phyloP scores from a whole-genome alignment of 495 filamentous ascomycete species.

The Podospora pseudoanserina region DNA sequence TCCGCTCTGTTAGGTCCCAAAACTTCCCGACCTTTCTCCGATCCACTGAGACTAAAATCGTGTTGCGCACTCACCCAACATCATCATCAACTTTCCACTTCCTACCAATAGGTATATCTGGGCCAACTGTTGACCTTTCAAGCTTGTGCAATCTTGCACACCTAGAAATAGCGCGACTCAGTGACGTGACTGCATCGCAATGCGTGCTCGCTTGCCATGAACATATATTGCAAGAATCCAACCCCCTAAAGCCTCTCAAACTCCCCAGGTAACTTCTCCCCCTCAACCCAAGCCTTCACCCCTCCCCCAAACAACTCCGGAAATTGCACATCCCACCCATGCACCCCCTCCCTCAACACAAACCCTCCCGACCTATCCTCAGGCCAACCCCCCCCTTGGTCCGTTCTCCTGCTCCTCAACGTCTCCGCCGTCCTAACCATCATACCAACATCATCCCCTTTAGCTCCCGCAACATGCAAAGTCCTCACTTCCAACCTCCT shows the following conservation, averaged over 20 bases:
- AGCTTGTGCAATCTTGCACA: too few relatives aligned
- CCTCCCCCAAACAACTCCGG: not conserved
- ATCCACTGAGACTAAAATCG: too few relatives aligned
- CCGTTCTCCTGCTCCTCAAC: not conserved
- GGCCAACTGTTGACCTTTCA: too few relatives aligned
- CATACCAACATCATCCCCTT: not conserved
- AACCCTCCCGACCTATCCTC: not conserved
- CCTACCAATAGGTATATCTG: too few relatives aligned
- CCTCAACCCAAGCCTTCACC: not conserved
- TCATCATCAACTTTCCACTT: too few relatives aligned
- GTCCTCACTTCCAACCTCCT: not conserved
- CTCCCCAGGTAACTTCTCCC: not conserved
- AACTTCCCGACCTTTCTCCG: too few relatives aligned
- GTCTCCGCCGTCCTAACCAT: not conserved
- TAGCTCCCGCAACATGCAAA: not conserved
- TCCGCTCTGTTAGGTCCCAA: too few relatives aligned
- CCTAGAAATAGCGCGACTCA: too few relatives aligned
- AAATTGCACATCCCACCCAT: not conserved
- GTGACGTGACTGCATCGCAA: too few relatives aligned
- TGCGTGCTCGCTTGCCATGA: too few relatives aligned
- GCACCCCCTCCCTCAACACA: not conserved
- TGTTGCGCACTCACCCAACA: too few relatives aligned
- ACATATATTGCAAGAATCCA: too few relatives aligned
- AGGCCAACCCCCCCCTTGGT: not conserved
- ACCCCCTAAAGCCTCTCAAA: not conserved